Percentiles rank a stretch among this genome's conserved stretches.
Evolutionary conservation across 139 green algal genomes (phyloP).

Genomic region (Coelastrella sp.): DNA sequence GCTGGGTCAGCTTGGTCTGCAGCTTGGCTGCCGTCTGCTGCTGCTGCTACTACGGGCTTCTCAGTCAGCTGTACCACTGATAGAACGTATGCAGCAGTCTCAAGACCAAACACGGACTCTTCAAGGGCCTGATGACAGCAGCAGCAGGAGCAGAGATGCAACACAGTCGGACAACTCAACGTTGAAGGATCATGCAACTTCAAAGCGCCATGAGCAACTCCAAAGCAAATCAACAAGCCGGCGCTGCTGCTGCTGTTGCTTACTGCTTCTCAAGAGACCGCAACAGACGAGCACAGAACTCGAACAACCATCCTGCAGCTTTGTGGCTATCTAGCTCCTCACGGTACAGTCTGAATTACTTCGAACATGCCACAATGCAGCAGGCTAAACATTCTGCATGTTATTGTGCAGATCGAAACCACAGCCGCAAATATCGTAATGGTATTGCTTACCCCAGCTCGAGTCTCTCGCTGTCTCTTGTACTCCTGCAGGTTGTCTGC

Average conservation of each 20-base stretch:
- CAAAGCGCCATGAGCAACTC: not conserved
- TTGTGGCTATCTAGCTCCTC: no score
- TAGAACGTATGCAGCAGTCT: not conserved
- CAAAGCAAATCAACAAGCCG: no score
- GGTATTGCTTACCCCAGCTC: not conserved
- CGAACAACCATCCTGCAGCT: no score
- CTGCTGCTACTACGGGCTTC: not conserved
- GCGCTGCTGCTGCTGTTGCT: no score
- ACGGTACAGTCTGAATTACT: no score
- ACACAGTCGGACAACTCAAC: not conserved
- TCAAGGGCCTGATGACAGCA: conserved; percentile 6
- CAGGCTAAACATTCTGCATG: no score
- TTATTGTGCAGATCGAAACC: no score
- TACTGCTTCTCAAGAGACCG: no score
- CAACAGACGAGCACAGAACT: no score
- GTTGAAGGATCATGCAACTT: not conserved
- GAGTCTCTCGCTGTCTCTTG: not conserved
- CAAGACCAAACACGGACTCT: not conserved
- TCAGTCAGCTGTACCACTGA: not conserved
- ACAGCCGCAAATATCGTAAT: not conserved
- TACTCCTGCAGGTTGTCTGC: not conserved
- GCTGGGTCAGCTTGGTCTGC: not conserved
- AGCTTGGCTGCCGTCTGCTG: no score
- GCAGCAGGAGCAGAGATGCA: not conserved
- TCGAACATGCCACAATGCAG: no score